phyloP scores from a whole-genome alignment of 768 basidiomycete species.

The Imleria badia region DNA sequence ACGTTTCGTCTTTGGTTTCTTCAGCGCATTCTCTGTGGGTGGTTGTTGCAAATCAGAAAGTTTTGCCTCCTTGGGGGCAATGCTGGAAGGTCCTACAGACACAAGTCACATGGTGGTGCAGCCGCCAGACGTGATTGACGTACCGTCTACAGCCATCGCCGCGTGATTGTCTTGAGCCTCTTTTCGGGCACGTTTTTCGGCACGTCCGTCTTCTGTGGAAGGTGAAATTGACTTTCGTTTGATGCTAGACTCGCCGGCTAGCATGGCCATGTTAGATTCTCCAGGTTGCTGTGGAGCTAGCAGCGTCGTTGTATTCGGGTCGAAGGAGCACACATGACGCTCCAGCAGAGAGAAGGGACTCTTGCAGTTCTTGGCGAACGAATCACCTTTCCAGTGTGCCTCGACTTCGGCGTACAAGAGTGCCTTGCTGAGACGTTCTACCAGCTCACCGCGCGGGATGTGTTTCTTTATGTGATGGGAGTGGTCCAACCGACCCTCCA shows the following conservation, averaged over 20 bases:
- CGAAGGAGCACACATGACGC: constrained; percentile 65
- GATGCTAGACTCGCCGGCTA: constrained; percentile 21
- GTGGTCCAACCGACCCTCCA: constrained; percentile 69
- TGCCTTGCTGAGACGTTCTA: constrained; percentile 78
- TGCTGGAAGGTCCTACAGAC: constrained; percentile 13
- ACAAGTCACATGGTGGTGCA: constrained; percentile 1
- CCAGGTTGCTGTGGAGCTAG: constrained; percentile 19
- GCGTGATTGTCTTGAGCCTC: constrained; percentile 40
- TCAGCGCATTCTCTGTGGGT: constrained; percentile 16
- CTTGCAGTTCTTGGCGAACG: constrained; percentile 64
- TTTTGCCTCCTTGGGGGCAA: constrained; percentile 22
- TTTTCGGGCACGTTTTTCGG: constrained; percentile 64
- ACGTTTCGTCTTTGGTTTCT: constrained; percentile 38
- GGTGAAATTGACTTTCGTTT: constrained; percentile 57
- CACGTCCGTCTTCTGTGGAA: constrained; percentile 45
- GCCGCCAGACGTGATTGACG: constrained; percentile 30
- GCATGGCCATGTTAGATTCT: constrained; percentile 7
- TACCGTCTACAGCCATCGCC: constrained; percentile 44
- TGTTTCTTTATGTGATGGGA: constrained; percentile 70
- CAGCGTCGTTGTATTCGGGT: constrained; percentile 32
- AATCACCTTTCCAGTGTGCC: constrained; percentile 72
- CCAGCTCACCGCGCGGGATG: constrained; percentile 77
- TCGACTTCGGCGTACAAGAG: constrained; percentile 82
- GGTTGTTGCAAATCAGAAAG: constrained; percentile 19
- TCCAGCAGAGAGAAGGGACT: constrained; percentile 73